Evolutionary conservation across 345 rosid species (phyloP), one percentile per base, ranked within the genome.

Genomic region (Populus euphratica): DNA sequence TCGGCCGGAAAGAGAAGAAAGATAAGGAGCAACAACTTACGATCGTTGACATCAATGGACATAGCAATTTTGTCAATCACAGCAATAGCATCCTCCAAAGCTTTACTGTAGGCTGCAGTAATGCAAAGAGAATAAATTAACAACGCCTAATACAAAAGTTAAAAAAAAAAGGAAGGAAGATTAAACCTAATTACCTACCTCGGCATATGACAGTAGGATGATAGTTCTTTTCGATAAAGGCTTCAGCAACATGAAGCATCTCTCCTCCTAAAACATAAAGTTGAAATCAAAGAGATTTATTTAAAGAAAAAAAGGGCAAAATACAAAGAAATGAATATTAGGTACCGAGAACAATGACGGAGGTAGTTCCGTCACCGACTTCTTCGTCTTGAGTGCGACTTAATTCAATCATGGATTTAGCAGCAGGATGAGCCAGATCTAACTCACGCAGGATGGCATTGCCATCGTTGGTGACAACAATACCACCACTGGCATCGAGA

Each of bases 281-380:
- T 4, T 33, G 4, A 33, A 33, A 33, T 33, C 5, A 62, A 8
- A 27, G 11, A 10, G 31, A 13, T 29, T 62, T 25, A 27, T 62
- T n/a, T 10, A 25, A 63, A 63, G 5, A 63, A 27, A n/a, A 63
- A 14, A 63, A 27, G 9, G 12, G 35, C 35, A 33, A 0, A 33
- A 33, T 0, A 33, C 35, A 63, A 27, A 63, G 2, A 27, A 13
- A 12, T 5, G 35, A 29, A 54, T 21, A 54, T 16, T 17, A 4
- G 67, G 17, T 91, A 95, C 99, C 98, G 75, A 95, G 90, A 80
- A 95, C 93, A 84, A 93, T 95, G 73, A 93, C 97, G 33, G 99
- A 93, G 74, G 99, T 95, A 49, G 99, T 95, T 82, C 99, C 99
- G 84, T 95, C 99, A 79, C 98, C 98, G 5, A 95, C 98, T 87